phyloP scores from a whole-genome alignment of 495 filamentous ascomycete genomes.

The Evernia prunastri region DNA sequence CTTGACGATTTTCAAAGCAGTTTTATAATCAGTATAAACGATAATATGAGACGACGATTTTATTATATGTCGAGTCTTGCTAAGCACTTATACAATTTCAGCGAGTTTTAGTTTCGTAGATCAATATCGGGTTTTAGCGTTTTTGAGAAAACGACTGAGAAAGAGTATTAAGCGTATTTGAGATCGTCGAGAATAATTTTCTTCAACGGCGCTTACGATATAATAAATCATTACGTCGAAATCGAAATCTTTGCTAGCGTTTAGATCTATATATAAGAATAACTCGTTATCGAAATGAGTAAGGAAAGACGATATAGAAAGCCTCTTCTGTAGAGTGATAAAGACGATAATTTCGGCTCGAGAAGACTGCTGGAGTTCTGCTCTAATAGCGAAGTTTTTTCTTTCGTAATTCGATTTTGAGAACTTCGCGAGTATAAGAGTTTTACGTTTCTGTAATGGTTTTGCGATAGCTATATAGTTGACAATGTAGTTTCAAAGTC shows the following conservation, averaged over 20 bases:
- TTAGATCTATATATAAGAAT: constrained; percentile 9
- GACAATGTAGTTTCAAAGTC: constrained; percentile 7
- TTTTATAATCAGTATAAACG: neutral
- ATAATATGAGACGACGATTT: neutral
- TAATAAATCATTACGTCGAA: constrained; percentile 14
- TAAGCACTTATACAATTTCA: constrained; percentile 6
- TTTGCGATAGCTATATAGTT: constrained; percentile 9
- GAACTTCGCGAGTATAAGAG: neutral
- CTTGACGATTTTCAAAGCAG: neutral
- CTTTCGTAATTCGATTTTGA: neutral
- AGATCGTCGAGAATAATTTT: neutral
- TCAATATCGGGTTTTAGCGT: constrained; percentile 8
- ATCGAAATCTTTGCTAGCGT: neutral
- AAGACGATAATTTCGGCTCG: neutral
- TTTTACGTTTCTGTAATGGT: constrained; percentile 12
- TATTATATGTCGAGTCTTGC: neutral
- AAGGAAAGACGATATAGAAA: constrained; percentile 7
- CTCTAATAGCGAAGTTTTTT: neutral
- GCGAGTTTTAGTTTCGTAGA: constrained; percentile 6
- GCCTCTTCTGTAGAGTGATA: neutral
- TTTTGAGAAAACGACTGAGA: constrained; percentile 3
- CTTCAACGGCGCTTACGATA: neutral
- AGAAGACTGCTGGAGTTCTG: neutral
- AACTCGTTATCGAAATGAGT: constrained; percentile 8
- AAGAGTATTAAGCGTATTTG: constrained; percentile 9